Evolutionary conservation across 305 asterid genomes (phyloP), one percentile per base, ranked within the genome.

Genomic region (Fraxinus platypoda): DNA sequence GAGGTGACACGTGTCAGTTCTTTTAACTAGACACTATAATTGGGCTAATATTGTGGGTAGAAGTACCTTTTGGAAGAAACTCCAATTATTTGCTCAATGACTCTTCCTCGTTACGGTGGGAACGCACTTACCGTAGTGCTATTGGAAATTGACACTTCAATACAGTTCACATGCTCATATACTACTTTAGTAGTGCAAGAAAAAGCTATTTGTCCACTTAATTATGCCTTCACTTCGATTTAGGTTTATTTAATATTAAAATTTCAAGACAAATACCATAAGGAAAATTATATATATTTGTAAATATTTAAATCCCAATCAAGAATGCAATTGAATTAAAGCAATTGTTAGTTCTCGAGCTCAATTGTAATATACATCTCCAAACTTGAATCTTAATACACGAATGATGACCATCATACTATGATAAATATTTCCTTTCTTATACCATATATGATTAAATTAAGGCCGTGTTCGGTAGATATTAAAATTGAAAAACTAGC

Each of bases 1-100:
- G n/a, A 68, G 19, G 86, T 21, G 81, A 74, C 81, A 66, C 83
- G 81, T 41, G 83, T 33, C 49, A 21, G 23, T 11, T 13, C 38
- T 4, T 33, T 4, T 52, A 34, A 72, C 5, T 74, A 28, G 37
- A 46, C 57, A 74, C 37, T 25, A 41, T 75, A 9, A 66, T 75
- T 64, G 76, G 78, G 28, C 76, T 66, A 66, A 46, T 28, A 52
- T 59, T 83, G 80, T 75, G 86, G 86, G 19, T 59, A 80, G 62
- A 23, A 0, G 9, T 13, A 5, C 35, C 66, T 80, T 66, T 79
- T 83, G 49, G 62, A 78, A 9, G 33, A 26, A 78, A 57, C 79
- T 83, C 76, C 64, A 30, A 41, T 78, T 30, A 83, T 80, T 74
- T 72, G 77, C 26, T 68, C 9, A 41, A 19, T 73, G 78, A 3